Evolutionary conservation across 768 basidiomycete species (phyloP), one percentile per base, ranked within the genome.

Genomic region (Hygrophorus russula): DNA sequence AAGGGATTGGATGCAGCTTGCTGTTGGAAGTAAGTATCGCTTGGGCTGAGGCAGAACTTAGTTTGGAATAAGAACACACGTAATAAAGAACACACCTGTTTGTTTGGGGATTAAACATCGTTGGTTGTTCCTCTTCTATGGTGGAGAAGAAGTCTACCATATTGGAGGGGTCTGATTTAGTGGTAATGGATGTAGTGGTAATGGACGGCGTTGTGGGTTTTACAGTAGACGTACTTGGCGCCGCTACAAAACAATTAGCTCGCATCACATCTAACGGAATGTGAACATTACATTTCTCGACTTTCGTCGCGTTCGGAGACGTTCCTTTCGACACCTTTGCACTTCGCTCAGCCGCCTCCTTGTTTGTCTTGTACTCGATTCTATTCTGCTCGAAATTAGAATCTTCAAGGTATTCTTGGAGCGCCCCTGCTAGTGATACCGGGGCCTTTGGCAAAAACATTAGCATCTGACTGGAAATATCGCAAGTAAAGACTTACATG

Each of bases 311-410:
- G 36, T 58, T 62, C 17, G 48, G 28, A 4, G 32, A 28, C 2
- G 13, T 8, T 3, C 24, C 37, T 36, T 42, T 48, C 51, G 48
- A 51, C 56, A 20, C 39, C 47, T 48, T 47, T 42, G 50, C 44
- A 11, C 52, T 59, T 32, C 59, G 59, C 41, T 86, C 85, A 2
- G 74, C 72, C 2, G 75, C 69, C 4, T 70, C 73, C 60, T 87
- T 88, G 59, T 80, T 89, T 17, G 80, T 68, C 62, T 74, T 91
- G 65, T 99, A 97, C 56, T 98, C 96, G 7, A 83, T 66, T 48
- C 94, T 68, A 60, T 97, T 98, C 61, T 88, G 81, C 60, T 98
- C 96, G 52, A 99, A 99, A 55, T 91, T 91, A 17, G 93, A 87
- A 61, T 99, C 96, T 45, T 89, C 81, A 40, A 99, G 71, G 58